These are phyloP conservation scores for Westerdykella sp. DNA, from an alignment of 2,329 filamentous ascomycete species.

Conservation along the genomic window DNA sequence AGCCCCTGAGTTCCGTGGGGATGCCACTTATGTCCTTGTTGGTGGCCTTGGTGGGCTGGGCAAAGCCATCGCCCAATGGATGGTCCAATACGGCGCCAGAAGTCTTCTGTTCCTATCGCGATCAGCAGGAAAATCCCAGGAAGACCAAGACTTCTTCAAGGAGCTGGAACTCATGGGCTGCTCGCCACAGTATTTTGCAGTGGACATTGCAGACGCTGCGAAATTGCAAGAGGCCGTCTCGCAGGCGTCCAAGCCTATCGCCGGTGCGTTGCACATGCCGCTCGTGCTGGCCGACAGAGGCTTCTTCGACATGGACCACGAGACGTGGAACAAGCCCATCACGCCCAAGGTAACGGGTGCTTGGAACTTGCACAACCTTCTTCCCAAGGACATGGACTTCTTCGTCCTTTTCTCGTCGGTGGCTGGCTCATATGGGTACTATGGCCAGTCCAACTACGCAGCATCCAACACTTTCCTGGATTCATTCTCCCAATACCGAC, in stretches of 20 bases:
- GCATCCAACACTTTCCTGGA: constrained; percentile 15
- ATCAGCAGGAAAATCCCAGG: not conserved
- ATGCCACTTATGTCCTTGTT: constrained; percentile 19
- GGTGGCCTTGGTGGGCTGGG: constrained; percentile 23
- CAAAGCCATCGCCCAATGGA: constrained; percentile 14
- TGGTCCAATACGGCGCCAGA: constrained; percentile 16
- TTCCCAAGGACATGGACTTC: constrained; percentile 8
- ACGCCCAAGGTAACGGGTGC: constrained; percentile 5
- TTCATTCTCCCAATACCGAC: constrained; percentile 1
- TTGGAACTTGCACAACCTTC: constrained; percentile 9
- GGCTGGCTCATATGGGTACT: constrained; percentile 14
- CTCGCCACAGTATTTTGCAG: constrained; percentile 1
- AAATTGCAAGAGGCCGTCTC: not conserved
- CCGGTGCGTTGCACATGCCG: not conserved
- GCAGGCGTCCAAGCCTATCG: not conserved
- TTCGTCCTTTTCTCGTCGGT: constrained; percentile 16
- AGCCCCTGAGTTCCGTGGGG: not conserved
- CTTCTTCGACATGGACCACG: too few relatives aligned
- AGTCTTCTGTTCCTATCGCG: constrained; percentile 17
- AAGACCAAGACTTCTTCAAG: not conserved
- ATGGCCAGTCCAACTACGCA: constrained; percentile 21
- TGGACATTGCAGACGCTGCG: constrained; percentile 1
- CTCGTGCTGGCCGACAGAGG: not conserved
- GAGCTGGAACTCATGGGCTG: not conserved
- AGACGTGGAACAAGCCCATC: too few relatives aligned